Evolutionary conservation across 176 grass and related monocot species (phyloP), one percentile per base, ranked within the genome.

Genomic region (Neostapfia colusana): DNA sequence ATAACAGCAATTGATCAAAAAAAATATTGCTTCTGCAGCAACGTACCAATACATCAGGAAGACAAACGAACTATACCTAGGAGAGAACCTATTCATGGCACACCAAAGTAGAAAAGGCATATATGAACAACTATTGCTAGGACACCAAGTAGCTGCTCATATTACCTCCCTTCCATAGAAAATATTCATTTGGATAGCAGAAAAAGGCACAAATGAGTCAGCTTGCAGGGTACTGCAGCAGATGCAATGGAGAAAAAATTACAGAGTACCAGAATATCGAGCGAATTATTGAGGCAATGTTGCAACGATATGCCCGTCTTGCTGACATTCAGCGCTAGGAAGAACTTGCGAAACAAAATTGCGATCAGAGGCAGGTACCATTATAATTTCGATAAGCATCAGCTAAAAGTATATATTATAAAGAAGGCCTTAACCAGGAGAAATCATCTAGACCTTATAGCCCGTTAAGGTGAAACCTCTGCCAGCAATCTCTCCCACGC

Each of bases 391-490:
- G 79, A 86, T 84, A 86, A 86, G 69, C 70, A 86, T 83, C 75
- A 79, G 42, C 79, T 79, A 83, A 79, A 83, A 40, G 69, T 79
- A 39, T 68, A 64, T 39, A 31, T 31, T 31, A 31, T 31, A 3
- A 31, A 31, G 31, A 1, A 70, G 62, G 55, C 49, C 23, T 74
- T 79, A 80, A 75, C 49, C 81, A 43, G 24, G 31, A 70, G 14
- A 72, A 55, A 37, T 78, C 46, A 53, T 63, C 83, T 70, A 97
- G 69, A 97, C 87, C 86, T 92, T 89, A 69, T 97, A 97, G 35
- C 93, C 93, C 12, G 93, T 97, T 50, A 92, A 39, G 80, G 87
- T 90, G 82, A 92, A 92, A 42, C 93, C 93, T 90, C 90, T 86
- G 60, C 93, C 93, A 24, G 83, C 81, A 38, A 97, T 92, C 83